Percentiles rank a stretch among this genome's conserved stretches.
Conservation (phyloP, 441 rosid genomes). For the Pelargonium australe region DNA sequence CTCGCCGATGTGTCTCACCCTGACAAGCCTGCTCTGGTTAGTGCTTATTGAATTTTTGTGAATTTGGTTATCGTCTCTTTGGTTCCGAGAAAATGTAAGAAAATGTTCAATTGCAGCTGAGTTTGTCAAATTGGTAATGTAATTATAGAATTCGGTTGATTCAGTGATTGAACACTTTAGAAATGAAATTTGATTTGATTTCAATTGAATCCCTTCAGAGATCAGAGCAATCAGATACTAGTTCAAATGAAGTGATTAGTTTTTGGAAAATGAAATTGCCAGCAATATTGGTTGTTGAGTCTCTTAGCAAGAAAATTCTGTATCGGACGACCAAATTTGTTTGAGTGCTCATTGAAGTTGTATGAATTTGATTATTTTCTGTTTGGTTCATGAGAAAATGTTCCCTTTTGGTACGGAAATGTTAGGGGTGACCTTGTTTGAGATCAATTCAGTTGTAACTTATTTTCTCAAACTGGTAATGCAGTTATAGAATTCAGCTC, state of each 20-base stretch:
- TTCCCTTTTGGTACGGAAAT: too few relatives aligned
- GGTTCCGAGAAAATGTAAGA: background rate
- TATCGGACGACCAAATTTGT: background rate
- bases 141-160: too few relatives aligned
- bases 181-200: background rate
- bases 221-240: background rate
- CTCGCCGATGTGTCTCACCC: slow-evolving; percentile 79
- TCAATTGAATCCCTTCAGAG: background rate
- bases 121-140: background rate
- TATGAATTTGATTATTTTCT: background rate
- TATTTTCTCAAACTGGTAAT: background rate
- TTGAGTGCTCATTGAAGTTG: background rate
- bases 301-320: background rate
- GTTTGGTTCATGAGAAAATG: background rate
- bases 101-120: background rate
- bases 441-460: background rate
- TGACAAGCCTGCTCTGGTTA: slow-evolving; percentile 78
- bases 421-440: too few relatives aligned
- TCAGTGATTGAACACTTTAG: too few relatives aligned
- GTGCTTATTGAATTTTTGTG: background rate
- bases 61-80: background rate
- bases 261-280: background rate
- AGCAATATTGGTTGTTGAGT: background rate
- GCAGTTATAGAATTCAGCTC: too few relatives aligned
- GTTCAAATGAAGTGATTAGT: background rate